Base-by-base conservation (phyloP, 148 eudicot genomes). In the Amaranthus cruentus region DNA sequence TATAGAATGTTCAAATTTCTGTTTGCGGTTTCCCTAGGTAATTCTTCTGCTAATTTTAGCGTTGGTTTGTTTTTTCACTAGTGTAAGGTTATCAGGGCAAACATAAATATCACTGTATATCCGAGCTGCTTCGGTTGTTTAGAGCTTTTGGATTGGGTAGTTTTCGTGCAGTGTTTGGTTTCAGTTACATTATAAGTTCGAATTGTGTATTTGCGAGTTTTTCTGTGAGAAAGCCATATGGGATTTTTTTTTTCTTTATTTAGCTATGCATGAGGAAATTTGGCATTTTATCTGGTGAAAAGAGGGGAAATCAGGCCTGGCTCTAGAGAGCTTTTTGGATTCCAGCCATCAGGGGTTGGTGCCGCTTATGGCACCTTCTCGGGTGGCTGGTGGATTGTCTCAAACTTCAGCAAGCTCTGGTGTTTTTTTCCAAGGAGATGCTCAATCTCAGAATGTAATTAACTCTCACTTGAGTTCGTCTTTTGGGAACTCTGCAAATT, bases 371-470 rank as follows among this genome's bases (percentile, higher is more conserved):
- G 90, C 84, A 72, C 91, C 97, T 72, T 84, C 89, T 82, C 85
- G 91, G 81, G 87, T 86, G 84, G 85, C 83, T 76, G 91, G 91
- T 47, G 96, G 96, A 70, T 78, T 84, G 66, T 75, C 87, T 43
- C 96, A 95, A 81, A 89, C 97, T 71, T 86, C 97, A 47, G 84
- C 93, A 68, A 89, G 87, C 78, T 94, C 97, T 69, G 98, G 96
- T 68, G 87, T 91, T 55, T 89, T 89, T 77, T 91, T 86, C 83
- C 97, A 89, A 78, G 92, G 89, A 72, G 97, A 91, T 80, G 85
- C 84, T 54, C 90, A 79, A 59, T 85, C 91, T 62, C 97, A 89
- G 81, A 78, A 82, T 69, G 75, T 81, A 54, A 87, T 86, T 53
- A 89, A 89, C 80, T 80, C 92, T 77, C 92, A 89, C 81, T 77